Evolutionary conservation across 2,329 filamentous ascomycete genomes (phyloP).

Genomic region (Fusarium dlaminii): DNA sequence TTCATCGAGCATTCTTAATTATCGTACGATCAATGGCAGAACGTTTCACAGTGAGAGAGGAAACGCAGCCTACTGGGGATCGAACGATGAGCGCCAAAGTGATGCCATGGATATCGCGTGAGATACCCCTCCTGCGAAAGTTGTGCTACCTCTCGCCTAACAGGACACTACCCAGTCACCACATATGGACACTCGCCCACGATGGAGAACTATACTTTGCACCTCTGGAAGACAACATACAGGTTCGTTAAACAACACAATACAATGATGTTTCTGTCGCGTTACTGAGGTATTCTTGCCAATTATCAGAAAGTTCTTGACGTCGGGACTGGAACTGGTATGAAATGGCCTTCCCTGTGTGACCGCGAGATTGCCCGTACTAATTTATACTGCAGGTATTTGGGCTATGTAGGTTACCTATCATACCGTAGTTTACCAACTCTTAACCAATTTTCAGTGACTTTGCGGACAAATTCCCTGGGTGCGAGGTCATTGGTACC

Average conservation of each 20-base stretch:
- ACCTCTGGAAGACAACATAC: background rate
- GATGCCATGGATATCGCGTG: background rate
- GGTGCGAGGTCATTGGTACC: background rate
- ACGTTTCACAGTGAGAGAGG: background rate
- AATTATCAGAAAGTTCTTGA: background rate
- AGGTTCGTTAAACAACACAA: background rate
- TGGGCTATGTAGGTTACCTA: background rate
- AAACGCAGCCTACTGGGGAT: background rate
- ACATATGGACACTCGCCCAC: background rate
- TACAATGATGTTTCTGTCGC: rapidly evolving
- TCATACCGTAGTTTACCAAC: rapidly evolving
- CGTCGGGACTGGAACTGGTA: background rate
- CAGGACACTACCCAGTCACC: background rate
- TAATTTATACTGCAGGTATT: background rate
- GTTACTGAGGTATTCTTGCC: background rate
- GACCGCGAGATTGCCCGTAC: rapidly evolving
- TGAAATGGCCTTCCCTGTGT: background rate
- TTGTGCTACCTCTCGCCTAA: background rate
- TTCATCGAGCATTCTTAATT: background rate
- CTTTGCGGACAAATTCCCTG: background rate
- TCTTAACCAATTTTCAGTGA: background rate
- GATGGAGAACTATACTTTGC: background rate
- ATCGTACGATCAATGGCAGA: background rate
- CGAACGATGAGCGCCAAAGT: background rate
- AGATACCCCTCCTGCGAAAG: background rate